Percentiles rank a stretch among this genome's conserved stretches.
Conservation (phyloP, 2,329 filamentous ascomycete species). For the Meredithiella fracta region DNA sequence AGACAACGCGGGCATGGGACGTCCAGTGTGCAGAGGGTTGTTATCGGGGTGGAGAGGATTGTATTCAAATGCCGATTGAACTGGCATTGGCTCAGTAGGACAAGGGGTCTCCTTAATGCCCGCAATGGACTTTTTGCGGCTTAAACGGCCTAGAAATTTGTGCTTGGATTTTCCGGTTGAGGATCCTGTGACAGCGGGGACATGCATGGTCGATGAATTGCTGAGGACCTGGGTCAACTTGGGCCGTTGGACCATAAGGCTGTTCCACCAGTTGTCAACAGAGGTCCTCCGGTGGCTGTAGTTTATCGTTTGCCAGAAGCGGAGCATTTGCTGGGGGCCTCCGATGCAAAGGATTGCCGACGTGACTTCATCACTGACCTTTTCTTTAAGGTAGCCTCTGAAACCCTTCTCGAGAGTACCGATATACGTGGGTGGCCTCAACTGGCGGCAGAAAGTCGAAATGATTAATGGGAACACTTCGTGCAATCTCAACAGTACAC, state of each 20-base stretch:
- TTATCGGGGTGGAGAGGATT: slow-evolving; percentile 2
- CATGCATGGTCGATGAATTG: slow-evolving; percentile 19
- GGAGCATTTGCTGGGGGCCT: slow-evolving; percentile 44
- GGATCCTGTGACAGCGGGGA: slow-evolving; percentile 19
- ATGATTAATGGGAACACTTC: slow-evolving; percentile 48
- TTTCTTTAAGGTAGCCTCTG: slow-evolving; percentile 46
- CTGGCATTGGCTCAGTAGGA: background rate
- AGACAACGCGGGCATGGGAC: slow-evolving; percentile 41
- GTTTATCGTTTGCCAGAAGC: slow-evolving; percentile 49
- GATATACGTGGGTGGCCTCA: slow-evolving; percentile 48
- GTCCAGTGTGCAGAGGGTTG: slow-evolving; percentile 25
- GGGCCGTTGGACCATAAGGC: slow-evolving; percentile 25
- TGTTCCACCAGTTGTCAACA: slow-evolving; percentile 44
- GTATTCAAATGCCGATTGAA: slow-evolving; percentile 2
- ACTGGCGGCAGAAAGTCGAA: slow-evolving; percentile 44
- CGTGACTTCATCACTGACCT: slow-evolving; percentile 45
- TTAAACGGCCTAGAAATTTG: slow-evolving; percentile 33
- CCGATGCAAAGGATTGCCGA: slow-evolving; percentile 43
- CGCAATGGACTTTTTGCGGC: slow-evolving; percentile 39
- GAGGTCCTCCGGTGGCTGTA: slow-evolving; percentile 43
- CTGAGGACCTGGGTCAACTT: slow-evolving; percentile 21
- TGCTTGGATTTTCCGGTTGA: slow-evolving; percentile 33
- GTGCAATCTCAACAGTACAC: slow-evolving; percentile 45
- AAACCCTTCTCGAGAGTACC: slow-evolving; percentile 45
- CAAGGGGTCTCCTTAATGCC: slow-evolving; percentile 5